Conservation (phyloP, 225 moss, liverwort and hornwort genomes). For the Climacium dendroides region DNA sequence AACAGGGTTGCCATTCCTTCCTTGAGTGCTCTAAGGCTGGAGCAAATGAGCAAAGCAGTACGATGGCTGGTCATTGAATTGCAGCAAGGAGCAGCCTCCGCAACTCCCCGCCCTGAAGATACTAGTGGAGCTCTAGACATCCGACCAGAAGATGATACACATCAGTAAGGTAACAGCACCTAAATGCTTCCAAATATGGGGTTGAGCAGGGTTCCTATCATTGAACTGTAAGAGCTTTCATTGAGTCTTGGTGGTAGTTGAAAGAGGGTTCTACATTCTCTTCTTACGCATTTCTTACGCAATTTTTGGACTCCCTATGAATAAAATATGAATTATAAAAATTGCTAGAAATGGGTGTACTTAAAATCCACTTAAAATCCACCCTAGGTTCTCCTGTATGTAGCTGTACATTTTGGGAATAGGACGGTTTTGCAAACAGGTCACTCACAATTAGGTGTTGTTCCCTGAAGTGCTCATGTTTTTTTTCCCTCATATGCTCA, state of each 20-base stretch:
- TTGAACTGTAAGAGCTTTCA: too few relatives aligned
- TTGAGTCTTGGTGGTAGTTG: neutral
- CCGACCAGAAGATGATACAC: constrained; percentile 40
- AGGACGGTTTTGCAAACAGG: neutral
- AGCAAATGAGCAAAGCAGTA: constrained; percentile 98
- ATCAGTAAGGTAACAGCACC: neutral
- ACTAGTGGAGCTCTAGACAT: constrained; percentile 8
- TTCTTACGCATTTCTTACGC: too few relatives aligned
- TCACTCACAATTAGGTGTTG: neutral
- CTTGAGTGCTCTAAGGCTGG: constrained; percentile 86
- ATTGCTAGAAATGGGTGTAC: neutral
- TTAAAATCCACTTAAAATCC: neutral
- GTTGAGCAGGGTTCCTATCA: neutral
- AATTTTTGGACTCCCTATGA: neutral
- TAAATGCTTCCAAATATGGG: neutral
- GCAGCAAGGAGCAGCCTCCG: constrained; percentile 56
- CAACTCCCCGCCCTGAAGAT: constrained; percentile 38
- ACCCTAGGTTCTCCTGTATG: neutral
- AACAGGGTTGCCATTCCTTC: constrained; percentile 71
- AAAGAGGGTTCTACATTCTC: neutral
- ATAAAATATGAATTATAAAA: neutral
- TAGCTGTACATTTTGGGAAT: neutral
- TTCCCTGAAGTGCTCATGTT: neutral
- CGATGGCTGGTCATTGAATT: constrained; percentile 76
- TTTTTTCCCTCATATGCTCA: neutral